Evolutionary conservation across 495 filamentous ascomycete genomes (phyloP), one percentile per base, ranked within the genome.

Genomic region (Tuber aestivum): DNA sequence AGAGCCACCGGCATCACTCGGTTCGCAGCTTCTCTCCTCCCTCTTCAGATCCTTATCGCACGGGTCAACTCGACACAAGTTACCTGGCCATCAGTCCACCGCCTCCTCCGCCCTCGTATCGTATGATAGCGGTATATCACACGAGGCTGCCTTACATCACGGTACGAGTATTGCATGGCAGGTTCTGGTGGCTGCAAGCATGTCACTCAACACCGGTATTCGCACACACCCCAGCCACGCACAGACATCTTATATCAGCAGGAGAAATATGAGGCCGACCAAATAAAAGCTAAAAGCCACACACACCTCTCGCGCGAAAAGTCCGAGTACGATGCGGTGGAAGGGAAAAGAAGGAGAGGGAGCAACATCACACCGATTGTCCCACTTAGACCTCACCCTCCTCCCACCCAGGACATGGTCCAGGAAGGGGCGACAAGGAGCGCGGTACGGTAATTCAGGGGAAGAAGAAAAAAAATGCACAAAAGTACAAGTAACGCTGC

Each of bases 241-340:
- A 35, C 56, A 65, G 56, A 65, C 56, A 35, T 65, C 56, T 65
- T 65, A 65, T 65, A 65, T 65, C 56, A 35, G 56, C 56, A 65
- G 56, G 56, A 65, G 56, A 27, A 65, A 65, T 14, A 16, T 65
- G 27, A 35, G 27, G 4, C 56, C 56, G 56, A 65, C 56, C 56
- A 65, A 65, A 5, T 27, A 65, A 65, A 32, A 65, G 56, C 56
- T 65, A 27, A 65, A 65, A 65, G 56, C 56, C 56, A 65, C 56
- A 32, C 56, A 65, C 56, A 40, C 56, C 18, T 65, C 12, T 12
- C 14, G 10, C 14, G 5, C 23, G 1, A 50, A 50, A 50, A 50
- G 23, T 21, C n/a, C n/a, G n/a, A 48, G 5, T n/a, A n/a, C n/a
- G n/a, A n/a, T n/a, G n/a, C n/a, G 18, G 16, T 23, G 21, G 6